These are phyloP conservation scores for Fusarium pseudoanthophilum DNA, from an alignment of 2,329 filamentous ascomycete species.

Conservation along the genomic window DNA sequence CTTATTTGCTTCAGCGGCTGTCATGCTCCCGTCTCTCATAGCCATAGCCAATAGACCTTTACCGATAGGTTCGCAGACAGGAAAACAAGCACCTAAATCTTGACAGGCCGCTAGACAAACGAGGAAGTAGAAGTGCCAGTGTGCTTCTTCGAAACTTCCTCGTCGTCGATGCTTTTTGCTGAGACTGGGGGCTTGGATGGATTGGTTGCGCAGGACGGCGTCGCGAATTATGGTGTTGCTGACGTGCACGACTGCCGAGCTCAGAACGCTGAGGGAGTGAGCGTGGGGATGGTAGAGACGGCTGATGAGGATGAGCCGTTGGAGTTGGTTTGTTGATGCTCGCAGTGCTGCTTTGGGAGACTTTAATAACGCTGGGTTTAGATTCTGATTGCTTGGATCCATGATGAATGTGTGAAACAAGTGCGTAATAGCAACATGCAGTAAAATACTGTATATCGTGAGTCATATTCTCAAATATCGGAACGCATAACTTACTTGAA, in stretches of 20 bases:
- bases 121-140: conserved; percentile 16
- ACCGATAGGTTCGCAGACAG: not conserved
- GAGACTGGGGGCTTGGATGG: not conserved
- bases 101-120: conserved; percentile 8
- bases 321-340: conserved; percentile 16
- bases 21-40: conserved; percentile 9
- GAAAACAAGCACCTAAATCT: not conserved
- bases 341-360: not conserved
- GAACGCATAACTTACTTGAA: not conserved
- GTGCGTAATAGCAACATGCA: conserved; percentile 12
- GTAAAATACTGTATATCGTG: not conserved
- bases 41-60: conserved; percentile 13
- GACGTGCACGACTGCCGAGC: conserved; percentile 18
- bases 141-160: accelerated
- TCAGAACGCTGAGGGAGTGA: not conserved
- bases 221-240: conserved; percentile 27
- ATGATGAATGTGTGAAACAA: conserved; percentile 18
- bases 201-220: conserved; percentile 1
- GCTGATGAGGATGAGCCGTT: conserved; percentile 15
- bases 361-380: not conserved
- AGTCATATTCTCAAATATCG: accelerated
- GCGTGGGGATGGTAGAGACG: conserved; percentile 14
- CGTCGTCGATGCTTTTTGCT: not conserved
- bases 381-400: not conserved
- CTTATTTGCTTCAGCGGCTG: not conserved